phyloP scores from a whole-genome alignment of 2,329 filamentous ascomycete genomes.

The Aspergillus proliferans region DNA sequence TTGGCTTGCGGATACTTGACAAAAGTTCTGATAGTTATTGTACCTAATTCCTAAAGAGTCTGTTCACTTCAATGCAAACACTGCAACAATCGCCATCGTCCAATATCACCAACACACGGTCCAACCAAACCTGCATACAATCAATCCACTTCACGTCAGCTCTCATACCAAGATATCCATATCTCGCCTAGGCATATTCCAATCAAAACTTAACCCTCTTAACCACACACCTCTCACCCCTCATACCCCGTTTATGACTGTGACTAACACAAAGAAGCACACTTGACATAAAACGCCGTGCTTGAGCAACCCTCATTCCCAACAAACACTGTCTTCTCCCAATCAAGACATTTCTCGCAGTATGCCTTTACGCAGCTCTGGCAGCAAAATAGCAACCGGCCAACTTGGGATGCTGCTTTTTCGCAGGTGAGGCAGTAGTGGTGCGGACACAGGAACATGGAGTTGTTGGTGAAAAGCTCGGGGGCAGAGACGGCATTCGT shows the following conservation, averaged over 20 bases:
- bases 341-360: conserved; percentile 56
- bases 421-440: conserved; percentile 51
- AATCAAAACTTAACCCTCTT: not conserved
- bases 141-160: not conserved
- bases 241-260: not conserved
- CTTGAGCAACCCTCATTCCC: conserved; percentile 21
- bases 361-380: conserved; percentile 51
- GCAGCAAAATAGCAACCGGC: conserved; percentile 45
- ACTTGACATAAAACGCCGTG: not conserved
- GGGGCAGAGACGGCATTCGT: conserved; percentile 41
- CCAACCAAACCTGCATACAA: not conserved
- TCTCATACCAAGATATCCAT: not conserved
- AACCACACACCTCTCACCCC: not conserved
- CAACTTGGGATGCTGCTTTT: conserved; percentile 43
- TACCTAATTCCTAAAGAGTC: no score
- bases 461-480: conserved; percentile 46
- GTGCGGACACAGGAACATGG: conserved; percentile 46
- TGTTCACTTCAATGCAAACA: no score
- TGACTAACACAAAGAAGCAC: not conserved
- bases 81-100: no score
- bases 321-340: conserved; percentile 44
- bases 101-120: not conserved
- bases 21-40: no score
- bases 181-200: not conserved
- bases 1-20: no score